A percentile compares a stretch with the other conserved stretches of the same genome.
Conservation (phyloP, 2,329 filamentous ascomycete species). For the Cladosporium colombiae region DNA sequence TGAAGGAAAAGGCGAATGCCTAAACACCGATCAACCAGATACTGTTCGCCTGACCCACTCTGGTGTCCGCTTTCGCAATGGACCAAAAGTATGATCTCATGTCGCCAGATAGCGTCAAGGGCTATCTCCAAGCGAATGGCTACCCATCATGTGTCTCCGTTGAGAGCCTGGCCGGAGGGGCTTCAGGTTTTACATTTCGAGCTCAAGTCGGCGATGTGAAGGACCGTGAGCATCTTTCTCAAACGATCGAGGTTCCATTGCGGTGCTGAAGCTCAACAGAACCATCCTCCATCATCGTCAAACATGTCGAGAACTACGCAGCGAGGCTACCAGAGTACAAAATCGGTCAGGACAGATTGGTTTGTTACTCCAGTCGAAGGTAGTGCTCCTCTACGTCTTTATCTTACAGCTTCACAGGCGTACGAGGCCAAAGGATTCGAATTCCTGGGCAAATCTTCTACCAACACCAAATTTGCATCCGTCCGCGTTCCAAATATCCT, state of each 20-base stretch:
- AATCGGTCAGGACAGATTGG: neutral
- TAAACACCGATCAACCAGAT: too few relatives aligned
- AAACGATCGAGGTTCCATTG: too few relatives aligned
- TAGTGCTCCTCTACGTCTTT: neutral
- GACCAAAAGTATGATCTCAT: too few relatives aligned
- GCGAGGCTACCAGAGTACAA: slow-evolving; percentile 4
- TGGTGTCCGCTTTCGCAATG: too few relatives aligned
- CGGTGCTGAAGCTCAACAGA: neutral
- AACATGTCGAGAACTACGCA: slow-evolving; percentile 8
- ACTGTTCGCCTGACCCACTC: too few relatives aligned
- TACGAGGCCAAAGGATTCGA: neutral
- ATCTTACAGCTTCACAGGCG: neutral
- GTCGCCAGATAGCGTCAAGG: too few relatives aligned
- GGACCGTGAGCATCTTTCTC: neutral
- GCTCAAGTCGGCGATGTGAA: neutral
- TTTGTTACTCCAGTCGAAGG: neutral
- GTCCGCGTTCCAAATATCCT: neutral
- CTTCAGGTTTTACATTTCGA: slow-evolving; percentile 4
- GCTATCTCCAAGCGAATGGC: neutral
- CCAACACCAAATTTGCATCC: neutral
- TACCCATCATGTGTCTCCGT: slow-evolving; percentile 4
- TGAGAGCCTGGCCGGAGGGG: neutral
- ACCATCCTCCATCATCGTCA: slow-evolving; percentile 8
- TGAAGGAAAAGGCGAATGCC: neutral
- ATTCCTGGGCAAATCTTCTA: neutral